Conservation (phyloP, 306 rosid genomes). For the Luffa aegyptiaca region DNA sequence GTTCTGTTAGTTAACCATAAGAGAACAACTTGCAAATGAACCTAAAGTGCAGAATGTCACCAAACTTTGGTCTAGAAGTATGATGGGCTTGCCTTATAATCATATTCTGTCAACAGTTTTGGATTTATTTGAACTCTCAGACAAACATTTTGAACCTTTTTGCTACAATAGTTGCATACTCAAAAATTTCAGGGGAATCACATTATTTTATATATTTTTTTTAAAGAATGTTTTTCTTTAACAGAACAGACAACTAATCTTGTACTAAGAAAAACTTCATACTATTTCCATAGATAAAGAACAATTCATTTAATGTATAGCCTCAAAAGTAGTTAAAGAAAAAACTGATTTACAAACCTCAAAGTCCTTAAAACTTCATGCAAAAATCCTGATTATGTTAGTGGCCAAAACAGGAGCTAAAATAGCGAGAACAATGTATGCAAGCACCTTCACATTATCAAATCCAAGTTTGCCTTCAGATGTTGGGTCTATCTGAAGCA, state of each 20-base stretch:
- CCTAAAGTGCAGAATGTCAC: too few relatives aligned
- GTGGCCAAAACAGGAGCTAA: constrained; percentile 61
- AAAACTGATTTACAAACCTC: constrained; percentile 38
- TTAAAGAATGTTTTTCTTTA: neutral
- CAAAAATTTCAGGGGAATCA: neutral
- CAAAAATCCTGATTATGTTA: constrained; percentile 35
- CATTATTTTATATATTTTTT: neutral
- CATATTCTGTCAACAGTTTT: neutral
- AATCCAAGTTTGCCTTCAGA: constrained; percentile 49
- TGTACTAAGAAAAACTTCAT: neutral
- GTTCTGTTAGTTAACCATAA: neutral
- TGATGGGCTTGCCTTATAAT: neutral
- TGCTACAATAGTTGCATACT: neutral
- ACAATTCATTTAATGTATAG: neutral
- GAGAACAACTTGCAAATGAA: neutral
- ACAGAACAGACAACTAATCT: neutral
- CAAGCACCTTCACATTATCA: constrained; percentile 44
- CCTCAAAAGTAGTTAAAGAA: neutral
- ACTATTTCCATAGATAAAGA: neutral
- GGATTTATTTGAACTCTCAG: neutral
- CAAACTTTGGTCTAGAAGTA: neutral
- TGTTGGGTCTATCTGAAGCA: constrained; percentile 50
- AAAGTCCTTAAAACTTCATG: constrained; percentile 42
- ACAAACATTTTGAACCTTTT: neutral
- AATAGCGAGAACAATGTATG: constrained; percentile 53